phyloP scores from a whole-genome alignment of 2,329 filamentous ascomycete species.

The Alternaria alternata region DNA sequence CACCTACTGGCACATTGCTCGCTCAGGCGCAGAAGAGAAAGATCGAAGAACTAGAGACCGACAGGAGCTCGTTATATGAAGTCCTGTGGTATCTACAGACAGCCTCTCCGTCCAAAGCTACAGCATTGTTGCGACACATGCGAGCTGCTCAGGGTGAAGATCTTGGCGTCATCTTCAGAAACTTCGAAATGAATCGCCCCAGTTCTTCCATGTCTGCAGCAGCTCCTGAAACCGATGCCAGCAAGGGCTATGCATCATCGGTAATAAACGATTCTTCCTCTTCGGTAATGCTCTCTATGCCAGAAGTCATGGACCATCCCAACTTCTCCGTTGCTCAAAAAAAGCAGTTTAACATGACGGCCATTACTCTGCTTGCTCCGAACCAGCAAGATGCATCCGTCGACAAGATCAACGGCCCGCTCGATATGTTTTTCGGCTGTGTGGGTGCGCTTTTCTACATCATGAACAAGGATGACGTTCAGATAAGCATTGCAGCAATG shows the following conservation, averaged over 20 bases:
- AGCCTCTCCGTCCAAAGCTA: slow-evolving; percentile 17
- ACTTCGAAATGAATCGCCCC: slow-evolving; percentile 4
- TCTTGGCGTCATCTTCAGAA: slow-evolving; percentile 10
- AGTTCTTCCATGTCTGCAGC: neutral
- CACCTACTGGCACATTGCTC: slow-evolving; percentile 10
- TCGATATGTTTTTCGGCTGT: slow-evolving; percentile 26
- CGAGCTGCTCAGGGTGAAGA: slow-evolving; percentile 13
- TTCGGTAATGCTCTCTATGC: neutral
- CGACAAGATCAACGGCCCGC: slow-evolving; percentile 5
- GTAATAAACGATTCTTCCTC: neutral
- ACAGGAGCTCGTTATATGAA: slow-evolving; percentile 19
- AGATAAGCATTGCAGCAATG: slow-evolving; percentile 2
- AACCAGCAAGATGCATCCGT: slow-evolving; percentile 7
- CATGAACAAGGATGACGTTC: slow-evolving; percentile 19
- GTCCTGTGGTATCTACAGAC: slow-evolving; percentile 29
- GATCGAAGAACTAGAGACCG: slow-evolving; percentile 15
- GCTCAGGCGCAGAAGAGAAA: slow-evolving; percentile 15
- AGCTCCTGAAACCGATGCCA: neutral
- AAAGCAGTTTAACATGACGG: neutral
- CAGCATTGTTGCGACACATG: slow-evolving; percentile 16
- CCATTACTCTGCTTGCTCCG: neutral
- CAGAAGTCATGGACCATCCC: slow-evolving; percentile 5
- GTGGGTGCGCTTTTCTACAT: slow-evolving; percentile 27
- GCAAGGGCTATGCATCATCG: neutral
- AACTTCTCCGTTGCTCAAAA: slow-evolving; percentile 2